These are phyloP conservation scores for Pichia kudriavzevii DNA, from an alignment of 1,139 yeast species.

Conservation along the genomic window DNA sequence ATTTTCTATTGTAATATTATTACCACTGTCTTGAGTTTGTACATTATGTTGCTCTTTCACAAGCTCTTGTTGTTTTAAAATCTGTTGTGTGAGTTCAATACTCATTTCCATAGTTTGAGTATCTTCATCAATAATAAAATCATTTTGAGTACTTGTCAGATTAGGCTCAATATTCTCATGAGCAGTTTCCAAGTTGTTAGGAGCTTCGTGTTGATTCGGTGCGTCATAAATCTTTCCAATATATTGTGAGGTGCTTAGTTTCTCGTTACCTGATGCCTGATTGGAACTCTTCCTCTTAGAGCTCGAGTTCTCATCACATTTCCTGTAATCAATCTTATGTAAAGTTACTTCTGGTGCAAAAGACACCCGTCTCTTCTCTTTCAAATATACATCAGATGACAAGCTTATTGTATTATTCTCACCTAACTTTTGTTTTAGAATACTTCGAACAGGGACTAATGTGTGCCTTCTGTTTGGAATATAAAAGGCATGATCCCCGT, in stretches of 20 bases:
- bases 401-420: conserved; percentile 28
- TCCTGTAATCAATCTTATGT: conserved; percentile 40
- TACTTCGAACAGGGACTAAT: conserved; percentile 29
- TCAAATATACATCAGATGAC: conserved; percentile 18
- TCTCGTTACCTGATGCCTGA: background rate
- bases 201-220: background rate
- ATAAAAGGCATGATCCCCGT: conserved; percentile 9
- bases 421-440: conserved; percentile 27
- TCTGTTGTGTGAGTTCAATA: conserved; percentile 19
- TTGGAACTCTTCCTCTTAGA: conserved; percentile 8
- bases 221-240: conserved; percentile 8
- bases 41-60: conserved; percentile 5
- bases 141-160: background rate
- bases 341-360: conserved; percentile 73
- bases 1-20: conserved; percentile 4
- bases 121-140: conserved; percentile 17
- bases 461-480: conserved; percentile 32
- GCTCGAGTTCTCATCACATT: conserved; percentile 6
- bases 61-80: conserved; percentile 14
- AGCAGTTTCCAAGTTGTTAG: background rate
- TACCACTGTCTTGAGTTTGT: conserved; percentile 2
- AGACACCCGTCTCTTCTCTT: conserved; percentile 47
- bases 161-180: background rate
- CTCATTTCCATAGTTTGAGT: conserved; percentile 26
- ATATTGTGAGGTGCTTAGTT: conserved; percentile 6